Base-by-base conservation (phyloP, 495 filamentous ascomycete species). In the Astrothelium macrocarpum region DNA sequence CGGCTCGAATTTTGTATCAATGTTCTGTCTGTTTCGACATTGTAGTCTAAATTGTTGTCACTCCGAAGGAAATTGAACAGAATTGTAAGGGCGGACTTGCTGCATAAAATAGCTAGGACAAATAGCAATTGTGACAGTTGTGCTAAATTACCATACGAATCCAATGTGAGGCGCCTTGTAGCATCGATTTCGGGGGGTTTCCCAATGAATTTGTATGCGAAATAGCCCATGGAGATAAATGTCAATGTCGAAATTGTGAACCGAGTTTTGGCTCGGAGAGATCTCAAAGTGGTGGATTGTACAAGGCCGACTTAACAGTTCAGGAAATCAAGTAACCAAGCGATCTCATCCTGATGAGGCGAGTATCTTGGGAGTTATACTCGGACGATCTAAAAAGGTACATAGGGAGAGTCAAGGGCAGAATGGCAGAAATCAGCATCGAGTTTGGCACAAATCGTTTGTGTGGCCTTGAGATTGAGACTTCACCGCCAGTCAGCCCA, bases 61-160 rank as follows among this genome's bases (percentile, higher is more conserved):
- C 16, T 39, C 36, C 36, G 36, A 39, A 39, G 16, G 36, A 39
- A 39, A 39, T 39, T 39, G 62, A 63, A 63, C 45, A 45, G 43
- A 32, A 45, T 63, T 45, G 45, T 43, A 23, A 32, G 62, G 62
- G 45, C 62, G 23, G 32, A 63, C 45, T 63, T 53, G 45, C 62
- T 53, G 32, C 59, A 45, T 53, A 32, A n/a, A 53, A 63, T 59
- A 43, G 45, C 9, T 63, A 63, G 62, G n/a, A 53, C 23, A 63
- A 63, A 45, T 63, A 53, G n/a, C 26, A 63, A 53, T 59, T 63
- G 62, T 53, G 62, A 63, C 36, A 63, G 23, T 43, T 63, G 62
- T 59, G 62, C 62, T 60, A 63, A 43, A 59, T 63, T 63, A 25
- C 43, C 62, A 53, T 63, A 63, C 62, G 43, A 63, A 32, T 63